phyloP scores from a whole-genome alignment of 805 yeast genomes.

The Teunomyces kruisii region DNA sequence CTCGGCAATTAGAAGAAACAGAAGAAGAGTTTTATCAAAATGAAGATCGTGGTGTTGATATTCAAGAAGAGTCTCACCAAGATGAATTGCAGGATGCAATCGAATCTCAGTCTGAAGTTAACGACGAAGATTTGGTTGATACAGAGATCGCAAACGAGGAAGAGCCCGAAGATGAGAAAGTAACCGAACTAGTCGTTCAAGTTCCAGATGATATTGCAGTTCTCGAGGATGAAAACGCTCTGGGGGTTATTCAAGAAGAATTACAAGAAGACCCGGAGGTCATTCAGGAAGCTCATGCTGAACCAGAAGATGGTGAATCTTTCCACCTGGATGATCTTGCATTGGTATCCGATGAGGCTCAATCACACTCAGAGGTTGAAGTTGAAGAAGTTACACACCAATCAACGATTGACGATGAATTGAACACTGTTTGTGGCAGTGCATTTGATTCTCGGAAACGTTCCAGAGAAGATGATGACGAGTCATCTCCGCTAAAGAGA shows the following conservation, averaged over 20 bases:
- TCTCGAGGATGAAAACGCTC: too few relatives aligned
- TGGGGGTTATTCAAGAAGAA: neutral
- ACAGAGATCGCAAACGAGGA: too few relatives aligned
- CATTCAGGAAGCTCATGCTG: too few relatives aligned
- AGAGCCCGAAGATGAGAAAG: neutral
- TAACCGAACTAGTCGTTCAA: neutral
- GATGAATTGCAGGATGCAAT: neutral
- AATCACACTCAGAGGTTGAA: neutral
- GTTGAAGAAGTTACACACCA: neutral
- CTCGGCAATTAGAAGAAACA: neutral
- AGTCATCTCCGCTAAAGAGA: neutral
- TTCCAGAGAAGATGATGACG: neutral
- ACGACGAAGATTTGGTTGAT: too few relatives aligned
- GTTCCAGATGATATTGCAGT: neutral
- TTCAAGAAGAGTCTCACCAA: neutral
- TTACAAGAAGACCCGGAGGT: too few relatives aligned
- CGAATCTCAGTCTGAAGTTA: neutral
- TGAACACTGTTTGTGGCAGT: neutral
- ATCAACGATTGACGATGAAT: neutral
- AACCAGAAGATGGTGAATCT: too few relatives aligned
- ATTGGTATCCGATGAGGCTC: too few relatives aligned
- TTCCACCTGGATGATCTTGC: too few relatives aligned
- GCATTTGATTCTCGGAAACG: neutral
- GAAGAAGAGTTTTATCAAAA: neutral
- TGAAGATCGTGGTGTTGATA: neutral